A percentile compares a stretch with the other conserved stretches of the same genome.
These are phyloP conservation scores for Sporothrix humicola DNA, from an alignment of 2,329 filamentous ascomycete genomes.

Conservation along the genomic window DNA sequence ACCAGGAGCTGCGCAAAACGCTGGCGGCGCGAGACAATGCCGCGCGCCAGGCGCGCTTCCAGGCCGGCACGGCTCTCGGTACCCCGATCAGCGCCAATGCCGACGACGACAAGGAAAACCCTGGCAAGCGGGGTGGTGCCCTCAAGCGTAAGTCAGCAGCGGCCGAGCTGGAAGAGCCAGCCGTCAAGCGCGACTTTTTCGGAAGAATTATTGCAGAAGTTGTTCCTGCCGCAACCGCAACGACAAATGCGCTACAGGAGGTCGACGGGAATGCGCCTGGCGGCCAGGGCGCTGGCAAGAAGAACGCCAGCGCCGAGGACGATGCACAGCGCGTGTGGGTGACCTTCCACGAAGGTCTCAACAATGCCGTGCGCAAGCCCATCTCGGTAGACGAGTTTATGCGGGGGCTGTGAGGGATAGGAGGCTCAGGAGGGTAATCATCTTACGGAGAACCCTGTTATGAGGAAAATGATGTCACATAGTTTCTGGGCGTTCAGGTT, in stretches of 20 bases:
- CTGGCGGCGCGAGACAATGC: conserved; percentile 69
- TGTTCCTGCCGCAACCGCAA: conserved; percentile 41
- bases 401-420: conserved; percentile 59
- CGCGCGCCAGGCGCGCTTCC: conserved; percentile 68
- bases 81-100: conserved; percentile 28
- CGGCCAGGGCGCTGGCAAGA: conserved; percentile 35
- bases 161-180: conserved; percentile 36
- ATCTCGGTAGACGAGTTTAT: conserved; percentile 81
- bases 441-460: background rate
- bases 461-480: background rate
- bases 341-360: conserved; percentile 86
- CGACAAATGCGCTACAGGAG: conserved; percentile 40
- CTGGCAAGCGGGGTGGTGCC: conserved; percentile 13
- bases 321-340: conserved; percentile 74
- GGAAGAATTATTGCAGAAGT: conserved; percentile 67
- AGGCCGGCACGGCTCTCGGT: conserved; percentile 53
- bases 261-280: conserved; percentile 48
- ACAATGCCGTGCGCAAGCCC: conserved; percentile 89
- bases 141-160: conserved; percentile 47
- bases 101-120: conserved; percentile 29
- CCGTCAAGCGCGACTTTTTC: conserved; percentile 82
- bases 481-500: background rate
- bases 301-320: conserved; percentile 37
- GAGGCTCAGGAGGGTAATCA: background rate
- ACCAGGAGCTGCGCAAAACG: conserved; percentile 84